Base-by-base conservation (phyloP, 192 early-diverging fungal species). In the Phlyctochytrium planicorne region DNA sequence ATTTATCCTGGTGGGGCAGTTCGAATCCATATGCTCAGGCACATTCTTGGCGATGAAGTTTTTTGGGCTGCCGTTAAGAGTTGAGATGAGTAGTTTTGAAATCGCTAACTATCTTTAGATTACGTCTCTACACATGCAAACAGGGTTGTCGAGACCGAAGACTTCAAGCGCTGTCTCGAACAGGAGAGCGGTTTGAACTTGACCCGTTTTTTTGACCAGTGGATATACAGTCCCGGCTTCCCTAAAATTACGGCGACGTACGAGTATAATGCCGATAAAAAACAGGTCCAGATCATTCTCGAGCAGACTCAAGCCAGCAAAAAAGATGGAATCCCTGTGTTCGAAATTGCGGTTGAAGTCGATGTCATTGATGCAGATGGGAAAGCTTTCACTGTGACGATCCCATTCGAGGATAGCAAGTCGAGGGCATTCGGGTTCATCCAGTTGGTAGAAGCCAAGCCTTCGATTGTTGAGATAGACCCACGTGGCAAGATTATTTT, bases 161-260 rank as follows among this genome's bases (percentile, higher is more conserved):
- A 82, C 65, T 97, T 78, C 79, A 91, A 69, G 75, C 85, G 63
- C 74, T 84, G 57, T 89, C 88, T 77, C 85, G 92, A 64, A 88
- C 36, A 88, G 66, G 88, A 92, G 34, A 91, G 91, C 66, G 91
- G 93, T 29, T 74, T 93, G 2, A 93, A 91, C 65, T 68, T 89
- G n/a, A 86, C 88, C 71, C 75, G 71, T 32, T 96, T 97, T 66
- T 83, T 89, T 32, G 90, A 92, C 25, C 93, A 97, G 74, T 97
- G 95, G 95, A 82, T 97, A 23, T 91, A 88, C 67, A 90, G 89
- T 32, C 87, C 84, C 24, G 94, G 94, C 10, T 93, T 88, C 67
- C 93, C 93, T 1, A 89, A 90, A 63, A 87, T 97, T 60, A 82
- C 84, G 71, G 89, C 93, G 50, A 67, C 63, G 12, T 92, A 89